Conservation (phyloP, 2,329 filamentous ascomycete species). For the Colletotrichum neosansevieriae region DNA sequence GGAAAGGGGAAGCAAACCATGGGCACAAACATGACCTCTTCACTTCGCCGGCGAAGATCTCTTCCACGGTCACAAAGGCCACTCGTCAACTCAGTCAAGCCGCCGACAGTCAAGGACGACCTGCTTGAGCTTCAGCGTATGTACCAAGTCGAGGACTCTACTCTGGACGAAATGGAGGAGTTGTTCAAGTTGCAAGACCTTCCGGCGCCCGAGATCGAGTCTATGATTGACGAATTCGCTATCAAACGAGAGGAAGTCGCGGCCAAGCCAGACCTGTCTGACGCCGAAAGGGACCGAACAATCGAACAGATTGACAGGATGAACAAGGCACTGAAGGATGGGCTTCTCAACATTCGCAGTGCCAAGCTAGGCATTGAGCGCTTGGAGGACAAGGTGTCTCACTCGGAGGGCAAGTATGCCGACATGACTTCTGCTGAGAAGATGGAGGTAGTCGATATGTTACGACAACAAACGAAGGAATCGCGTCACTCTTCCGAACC, state of each 20-base stretch:
- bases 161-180: slow-evolving; percentile 68
- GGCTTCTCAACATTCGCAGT: slow-evolving; percentile 64
- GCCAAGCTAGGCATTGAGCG: slow-evolving; percentile 70
- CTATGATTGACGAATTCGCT: slow-evolving; percentile 40
- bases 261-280: slow-evolving; percentile 38
- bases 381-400: slow-evolving; percentile 64
- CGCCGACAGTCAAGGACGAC: slow-evolving; percentile 67
- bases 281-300: slow-evolving; percentile 52
- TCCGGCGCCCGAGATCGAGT: slow-evolving; percentile 38
- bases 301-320: slow-evolving; percentile 62
- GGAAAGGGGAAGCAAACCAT: slow-evolving; percentile 17
- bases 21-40: slow-evolving; percentile 39
- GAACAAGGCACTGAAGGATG: slow-evolving; percentile 64
- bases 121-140: slow-evolving; percentile 63
- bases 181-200: slow-evolving; percentile 50
- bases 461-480: slow-evolving; percentile 31
- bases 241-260: slow-evolving; percentile 38
- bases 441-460: slow-evolving; percentile 9
- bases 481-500: slow-evolving; percentile 8
- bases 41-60: slow-evolving; percentile 50
- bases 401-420: slow-evolving; percentile 48
- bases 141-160: slow-evolving; percentile 70
- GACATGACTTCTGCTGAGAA: slow-evolving; percentile 2
- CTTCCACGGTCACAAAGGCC: slow-evolving; percentile 58
- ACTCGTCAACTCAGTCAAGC: slow-evolving; percentile 65